A percentile compares a stretch with the other conserved stretches of the same genome.
Conservation (phyloP, 2,329 filamentous ascomycete genomes). For the Fusarium humuli region DNA sequence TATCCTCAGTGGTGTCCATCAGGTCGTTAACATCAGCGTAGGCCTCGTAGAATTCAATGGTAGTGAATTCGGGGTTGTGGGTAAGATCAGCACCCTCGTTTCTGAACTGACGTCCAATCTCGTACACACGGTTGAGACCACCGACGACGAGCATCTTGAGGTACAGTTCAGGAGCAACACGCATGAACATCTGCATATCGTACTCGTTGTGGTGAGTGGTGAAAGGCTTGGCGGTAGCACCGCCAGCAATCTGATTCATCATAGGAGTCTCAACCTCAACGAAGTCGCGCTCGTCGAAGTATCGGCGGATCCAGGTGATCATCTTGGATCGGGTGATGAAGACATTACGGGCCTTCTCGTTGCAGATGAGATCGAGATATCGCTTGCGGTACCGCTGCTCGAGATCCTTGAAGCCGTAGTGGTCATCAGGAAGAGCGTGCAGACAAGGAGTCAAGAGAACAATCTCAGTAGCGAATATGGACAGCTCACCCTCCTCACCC, state of each 20-base stretch:
- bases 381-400: slow-evolving; percentile 94
- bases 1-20: slow-evolving; percentile 84
- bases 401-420: slow-evolving; percentile 95
- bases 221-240: slow-evolving; percentile 94
- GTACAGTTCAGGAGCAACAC: slow-evolving; percentile 94
- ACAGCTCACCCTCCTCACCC: slow-evolving; percentile 82
- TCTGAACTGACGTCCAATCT: slow-evolving; percentile 94
- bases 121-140: slow-evolving; percentile 93
- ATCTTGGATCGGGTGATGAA: slow-evolving; percentile 90
- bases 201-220: slow-evolving; percentile 96
- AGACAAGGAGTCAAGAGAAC: slow-evolving; percentile 89
- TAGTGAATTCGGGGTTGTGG: slow-evolving; percentile 98
- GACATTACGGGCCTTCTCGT: slow-evolving; percentile 84
- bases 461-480: slow-evolving; percentile 90
- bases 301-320: slow-evolving; percentile 86
- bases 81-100: slow-evolving; percentile 82
- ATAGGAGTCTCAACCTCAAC: slow-evolving; percentile 96
- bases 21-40: slow-evolving; percentile 93
- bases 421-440: slow-evolving; percentile 79
- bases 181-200: slow-evolving; percentile 93
- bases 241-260: slow-evolving; percentile 95
- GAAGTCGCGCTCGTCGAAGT: slow-evolving; percentile 89
- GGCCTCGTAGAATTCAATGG: slow-evolving; percentile 96
- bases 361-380: slow-evolving; percentile 97
- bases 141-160: slow-evolving; percentile 97